Percentiles rank a stretch among this genome's conserved stretches.
Conservation (phyloP, 352 stramenopile genomes). For the Phytophthora crassamura region DNA sequence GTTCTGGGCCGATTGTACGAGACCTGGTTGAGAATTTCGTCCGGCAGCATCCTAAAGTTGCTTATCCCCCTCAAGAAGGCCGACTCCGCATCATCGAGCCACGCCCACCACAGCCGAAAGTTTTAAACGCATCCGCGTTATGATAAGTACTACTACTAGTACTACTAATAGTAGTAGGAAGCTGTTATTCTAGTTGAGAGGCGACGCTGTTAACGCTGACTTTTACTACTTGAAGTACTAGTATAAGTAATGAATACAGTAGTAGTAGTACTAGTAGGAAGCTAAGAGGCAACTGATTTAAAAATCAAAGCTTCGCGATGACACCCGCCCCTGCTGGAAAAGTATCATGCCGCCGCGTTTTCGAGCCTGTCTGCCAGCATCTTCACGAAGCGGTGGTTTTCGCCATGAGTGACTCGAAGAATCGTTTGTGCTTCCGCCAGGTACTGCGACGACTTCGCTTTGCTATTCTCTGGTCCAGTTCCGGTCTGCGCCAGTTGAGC, state of each 20-base stretch:
- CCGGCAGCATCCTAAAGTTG: constrained; percentile 19
- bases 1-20: constrained; percentile 35
- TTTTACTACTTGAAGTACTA: too few relatives aligned
- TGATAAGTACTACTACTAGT: constrained; percentile 25
- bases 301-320: too few relatives aligned
- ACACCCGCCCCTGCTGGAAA: too few relatives aligned
- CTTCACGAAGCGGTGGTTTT: constrained; percentile 49
- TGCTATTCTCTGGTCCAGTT: constrained; percentile 10
- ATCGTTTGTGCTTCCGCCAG: constrained; percentile 50
- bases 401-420: constrained; percentile 63
- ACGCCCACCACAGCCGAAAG: constrained; percentile 4
- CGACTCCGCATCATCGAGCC: constrained; percentile 29
- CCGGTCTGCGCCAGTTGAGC: constrained; percentile 20
- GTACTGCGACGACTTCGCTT: constrained; percentile 32
- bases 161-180: too few relatives aligned
- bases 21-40: constrained; percentile 44
- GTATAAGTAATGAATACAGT: too few relatives aligned
- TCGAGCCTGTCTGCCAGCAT: constrained; percentile 46
- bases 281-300: too few relatives aligned
- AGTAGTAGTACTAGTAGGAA: too few relatives aligned
- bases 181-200: too few relatives aligned
- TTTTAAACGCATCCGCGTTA: constrained; percentile 17
- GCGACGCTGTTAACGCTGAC: too few relatives aligned
- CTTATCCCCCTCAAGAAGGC: constrained; percentile 31
- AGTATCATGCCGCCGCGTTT: constrained; percentile 1